Base-by-base conservation (phyloP, 1,139 yeast species). In the Pichia sp. region DNA sequence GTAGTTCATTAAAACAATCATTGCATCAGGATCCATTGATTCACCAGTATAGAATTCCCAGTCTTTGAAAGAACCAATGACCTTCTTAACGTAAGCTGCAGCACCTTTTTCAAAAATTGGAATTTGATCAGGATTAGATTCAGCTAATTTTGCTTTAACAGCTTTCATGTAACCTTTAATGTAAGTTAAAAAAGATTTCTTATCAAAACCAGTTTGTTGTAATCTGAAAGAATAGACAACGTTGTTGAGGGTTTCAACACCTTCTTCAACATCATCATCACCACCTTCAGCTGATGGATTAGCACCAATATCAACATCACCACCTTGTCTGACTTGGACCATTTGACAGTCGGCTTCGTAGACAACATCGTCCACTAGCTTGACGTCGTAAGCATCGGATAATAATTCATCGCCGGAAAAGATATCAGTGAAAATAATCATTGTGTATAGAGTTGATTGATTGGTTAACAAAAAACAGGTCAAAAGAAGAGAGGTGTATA, bases 41-140 rank as follows among this genome's bases (percentile, higher is more conserved):
- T 93, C 98, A 81, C 99, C 99, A 65, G 96, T 93, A 90, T 76
- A 93, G 83, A 93, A 93, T 72, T 93, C 99, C 95, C 95, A 93
- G 83, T 93, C 99, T 73, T 84, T 85, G 93, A 93, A 93, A 75
- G 90, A 85, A 67, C 84, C 87, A 68, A 93, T 74, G 65, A 93
- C 86, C 83, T 93, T 95, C 87, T 95, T 93, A 76, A 87, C 95
- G 81, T 89, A 91, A 65, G 87, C 76, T 64, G 84, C 80, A 66
- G 99, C 99, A 73, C 97, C 97, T 82, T 91, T 91, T 83, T 91
- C 97, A 75, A 93, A 93, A 62, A 73, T 77, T 69, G 86, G 84
- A 67, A 93, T 81, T 64, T 77, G 80, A 51, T 91, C 98, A 70
- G 99, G 98, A 78, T 81, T 73, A 66, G 79, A 68, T 80, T 91